Evolutionary conservation across 805 yeast species (phyloP), one percentile per base, ranked within the genome.

Genomic region (Candida khao-thaluensis): DNA sequence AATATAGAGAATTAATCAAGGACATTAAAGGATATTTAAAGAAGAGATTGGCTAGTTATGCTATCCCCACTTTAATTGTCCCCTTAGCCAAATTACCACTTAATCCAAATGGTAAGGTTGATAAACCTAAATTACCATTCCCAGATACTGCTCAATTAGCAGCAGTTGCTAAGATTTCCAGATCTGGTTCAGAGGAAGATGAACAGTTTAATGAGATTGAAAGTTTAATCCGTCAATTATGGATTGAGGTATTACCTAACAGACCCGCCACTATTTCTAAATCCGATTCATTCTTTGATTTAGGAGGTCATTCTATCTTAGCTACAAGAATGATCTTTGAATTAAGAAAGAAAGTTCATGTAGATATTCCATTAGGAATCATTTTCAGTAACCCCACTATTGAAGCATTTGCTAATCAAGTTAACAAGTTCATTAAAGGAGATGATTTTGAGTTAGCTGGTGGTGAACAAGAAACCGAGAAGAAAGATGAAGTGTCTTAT

Each of bases 71-170:
- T 1, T 71, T 91, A 24, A 81, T 93, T 54, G 91, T 93, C 35
- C 97, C 97, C 11, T 72, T 95, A 69, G 72, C 76, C 17, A 82
- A 80, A 53, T 66, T 93, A 57, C 99, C 99, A 17, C 72, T 93
- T 64, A 93, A 93, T 65, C 99, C 99, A 43, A 93, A 93, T 60
- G 99, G 99, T 52, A 93, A 93, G 64, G 88, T 93, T 42, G 99
- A 93, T 68, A 93, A 93, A 69, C 98, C 98, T 25, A 89, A 91
- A 55, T 70, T 93, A 45, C 98, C 96, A 32, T 88, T 85, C 77
- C 99, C 99, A 39, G 87, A 87, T 41, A 75, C 85, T 17, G 91
- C 84, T 12, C 96, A 91, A 64, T 71, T 93, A 47, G 79, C 82
- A 22, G 72, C 80, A 12, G 96, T 88, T 32, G 79, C 95, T 9